Evolutionary conservation across 495 filamentous ascomycete species (phyloP).

Genomic region (Apodospora peruviana): DNA sequence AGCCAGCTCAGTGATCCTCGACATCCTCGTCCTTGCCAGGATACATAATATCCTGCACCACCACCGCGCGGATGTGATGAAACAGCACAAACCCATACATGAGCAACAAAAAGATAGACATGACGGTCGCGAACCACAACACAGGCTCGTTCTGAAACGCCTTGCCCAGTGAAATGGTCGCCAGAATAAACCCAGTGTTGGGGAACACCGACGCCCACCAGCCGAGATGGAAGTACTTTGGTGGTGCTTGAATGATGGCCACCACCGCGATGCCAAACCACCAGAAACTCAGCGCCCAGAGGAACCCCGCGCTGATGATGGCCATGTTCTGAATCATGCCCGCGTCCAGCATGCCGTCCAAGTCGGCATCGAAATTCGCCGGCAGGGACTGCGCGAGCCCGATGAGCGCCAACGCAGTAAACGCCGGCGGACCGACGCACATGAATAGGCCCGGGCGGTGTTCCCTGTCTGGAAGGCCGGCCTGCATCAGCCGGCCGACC

Average conservation of each 20-base stretch:
- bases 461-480: conserved; percentile 44
- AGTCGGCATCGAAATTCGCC: conserved; percentile 28
- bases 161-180: conserved; percentile 44
- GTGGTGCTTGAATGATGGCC: conserved; percentile 44
- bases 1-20: conserved; percentile 20
- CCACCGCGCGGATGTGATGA: conserved; percentile 48
- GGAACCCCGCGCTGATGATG: conserved; percentile 51
- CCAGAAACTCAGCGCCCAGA: conserved; percentile 74
- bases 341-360: conserved; percentile 23
- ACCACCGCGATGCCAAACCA: conserved; percentile 63
- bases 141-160: conserved; percentile 36
- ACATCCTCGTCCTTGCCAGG: conserved; percentile 61
- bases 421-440: conserved; percentile 61
- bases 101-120: conserved; percentile 49
- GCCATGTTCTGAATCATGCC: conserved; percentile 44
- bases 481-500: conserved; percentile 56
- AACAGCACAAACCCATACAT: conserved; percentile 55
- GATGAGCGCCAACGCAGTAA: conserved; percentile 43
- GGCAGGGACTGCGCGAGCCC: conserved; percentile 22
- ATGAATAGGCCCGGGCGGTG: conserved; percentile 64
- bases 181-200: conserved; percentile 52
- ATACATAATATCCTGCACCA: conserved; percentile 51
- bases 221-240: conserved; percentile 49
- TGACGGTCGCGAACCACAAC: conserved; percentile 41
- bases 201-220: conserved; percentile 59